A percentile compares a stretch with the other conserved stretches of the same genome.
Conservation (phyloP, 495 filamentous ascomycete species). For the Talaromyces liani region DNA sequence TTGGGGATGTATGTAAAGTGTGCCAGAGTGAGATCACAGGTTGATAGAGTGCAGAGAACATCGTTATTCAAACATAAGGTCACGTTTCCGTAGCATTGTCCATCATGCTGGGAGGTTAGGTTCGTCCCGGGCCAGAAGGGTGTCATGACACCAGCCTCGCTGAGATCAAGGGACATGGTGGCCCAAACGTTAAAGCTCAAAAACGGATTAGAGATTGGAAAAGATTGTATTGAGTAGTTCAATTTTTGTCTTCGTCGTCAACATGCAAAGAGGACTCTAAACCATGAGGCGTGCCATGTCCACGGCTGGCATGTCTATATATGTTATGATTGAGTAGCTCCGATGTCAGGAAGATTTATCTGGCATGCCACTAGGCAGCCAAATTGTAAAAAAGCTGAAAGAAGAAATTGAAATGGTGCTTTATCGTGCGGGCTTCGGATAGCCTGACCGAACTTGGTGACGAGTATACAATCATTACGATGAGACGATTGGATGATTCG, state of each 20-base stretch:
- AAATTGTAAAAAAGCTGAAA: not conserved
- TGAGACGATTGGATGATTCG: not conserved
- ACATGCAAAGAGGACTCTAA: not conserved
- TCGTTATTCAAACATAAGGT: slow-evolving; percentile 6
- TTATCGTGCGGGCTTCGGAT: not conserved
- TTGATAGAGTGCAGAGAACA: slow-evolving; percentile 23
- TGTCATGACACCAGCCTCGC: slow-evolving; percentile 2
- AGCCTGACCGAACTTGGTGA: not conserved
- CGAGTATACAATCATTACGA: not conserved
- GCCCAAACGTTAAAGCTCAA: not conserved
- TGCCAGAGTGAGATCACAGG: slow-evolving; percentile 28
- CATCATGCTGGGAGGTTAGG: slow-evolving; percentile 1
- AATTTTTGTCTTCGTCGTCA: too few species aligned
- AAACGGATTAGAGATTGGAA: not conserved
- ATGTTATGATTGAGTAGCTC: not conserved
- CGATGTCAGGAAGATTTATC: not conserved
- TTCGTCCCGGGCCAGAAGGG: slow-evolving; percentile 5
- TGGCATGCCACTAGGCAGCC: not conserved
- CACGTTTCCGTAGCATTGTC: slow-evolving; percentile 4
- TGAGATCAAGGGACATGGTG: slow-evolving; percentile 3
- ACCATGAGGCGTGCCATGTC: not conserved
- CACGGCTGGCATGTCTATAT: not conserved
- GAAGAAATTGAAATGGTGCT: not conserved
- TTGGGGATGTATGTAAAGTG: slow-evolving; percentile 25
- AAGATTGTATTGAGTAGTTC: not conserved